Evolutionary conservation across 2,329 filamentous ascomycete species (phyloP).

Genomic region (Phaeosphaeriaceae sp.): DNA sequence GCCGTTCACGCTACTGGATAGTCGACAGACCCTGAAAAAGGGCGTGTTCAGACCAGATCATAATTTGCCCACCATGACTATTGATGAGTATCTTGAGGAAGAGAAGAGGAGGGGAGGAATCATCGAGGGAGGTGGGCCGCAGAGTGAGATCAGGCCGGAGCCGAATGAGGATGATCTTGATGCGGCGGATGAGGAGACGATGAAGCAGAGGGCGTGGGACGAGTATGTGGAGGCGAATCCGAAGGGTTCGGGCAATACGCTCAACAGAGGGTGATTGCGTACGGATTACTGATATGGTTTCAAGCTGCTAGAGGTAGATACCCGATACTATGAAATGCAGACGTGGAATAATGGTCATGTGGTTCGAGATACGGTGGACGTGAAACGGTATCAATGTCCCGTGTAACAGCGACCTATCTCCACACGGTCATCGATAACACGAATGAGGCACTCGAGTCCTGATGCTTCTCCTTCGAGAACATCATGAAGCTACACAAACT

Average conservation of each 20-base stretch:
- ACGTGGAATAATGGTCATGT: neutral
- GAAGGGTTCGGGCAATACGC: slow-evolving; percentile 81
- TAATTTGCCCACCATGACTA: slow-evolving; percentile 94
- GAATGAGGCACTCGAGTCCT: neutral
- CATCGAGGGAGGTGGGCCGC: slow-evolving; percentile 86
- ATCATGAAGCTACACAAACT: neutral
- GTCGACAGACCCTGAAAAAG: slow-evolving; percentile 75
- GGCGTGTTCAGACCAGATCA: slow-evolving; percentile 91
- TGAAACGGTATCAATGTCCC: neutral
- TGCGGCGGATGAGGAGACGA: slow-evolving; percentile 86
- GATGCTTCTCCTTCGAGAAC: neutral
- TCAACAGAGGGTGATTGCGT: slow-evolving; percentile 71
- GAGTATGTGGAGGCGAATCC: slow-evolving; percentile 92
- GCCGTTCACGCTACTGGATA: slow-evolving; percentile 86
- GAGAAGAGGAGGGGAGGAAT: slow-evolving; percentile 85
- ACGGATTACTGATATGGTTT: neutral
- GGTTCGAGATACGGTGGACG: neutral
- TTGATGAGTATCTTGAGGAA: slow-evolving; percentile 96
- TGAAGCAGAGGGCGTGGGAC: slow-evolving; percentile 95
- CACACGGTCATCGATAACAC: neutral
- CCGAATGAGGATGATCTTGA: slow-evolving; percentile 90
- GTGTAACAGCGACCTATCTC: neutral
- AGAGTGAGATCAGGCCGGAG: slow-evolving; percentile 71
- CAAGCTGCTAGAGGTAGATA: slow-evolving; percentile 20
- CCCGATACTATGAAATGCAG: neutral